Conservation (phyloP, 257 asterid species). For the Forsythia suspensa region DNA sequence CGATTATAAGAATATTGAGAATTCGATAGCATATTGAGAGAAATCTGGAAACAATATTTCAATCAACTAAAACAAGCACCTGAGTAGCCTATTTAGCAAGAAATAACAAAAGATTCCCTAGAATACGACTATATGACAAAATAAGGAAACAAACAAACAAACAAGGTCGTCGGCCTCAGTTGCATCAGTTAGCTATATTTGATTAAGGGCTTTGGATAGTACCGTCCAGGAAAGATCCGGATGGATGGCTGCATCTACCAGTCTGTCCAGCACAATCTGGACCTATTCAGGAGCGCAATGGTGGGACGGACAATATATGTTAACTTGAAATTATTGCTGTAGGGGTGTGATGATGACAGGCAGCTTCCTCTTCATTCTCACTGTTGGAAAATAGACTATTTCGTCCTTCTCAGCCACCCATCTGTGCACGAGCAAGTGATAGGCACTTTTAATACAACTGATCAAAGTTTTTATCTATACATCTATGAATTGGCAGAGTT, state of each 20-base stretch:
- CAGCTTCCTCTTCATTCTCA: conserved; percentile 84
- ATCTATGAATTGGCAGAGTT: background rate
- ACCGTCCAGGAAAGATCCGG: background rate
- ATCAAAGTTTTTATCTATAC: background rate
- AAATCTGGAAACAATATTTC: background rate
- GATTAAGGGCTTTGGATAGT: background rate
- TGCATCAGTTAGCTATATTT: background rate
- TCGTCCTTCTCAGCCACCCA: conserved; percentile 84
- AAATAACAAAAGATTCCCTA: background rate
- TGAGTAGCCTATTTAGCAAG: background rate
- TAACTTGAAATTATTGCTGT: conserved; percentile 33
- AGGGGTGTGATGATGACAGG: conserved; percentile 74
- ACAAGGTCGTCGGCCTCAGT: background rate
- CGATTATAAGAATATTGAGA: no score
- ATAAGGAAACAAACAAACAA: background rate
- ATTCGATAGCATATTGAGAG: background rate
- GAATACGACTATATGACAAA: no score
- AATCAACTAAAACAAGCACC: no score
- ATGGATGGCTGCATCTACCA: background rate
- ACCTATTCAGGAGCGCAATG: background rate
- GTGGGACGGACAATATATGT: conserved; percentile 17
- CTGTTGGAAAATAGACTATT: conserved; percentile 84
- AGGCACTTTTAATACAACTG: background rate
- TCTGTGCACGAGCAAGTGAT: conserved; percentile 40
- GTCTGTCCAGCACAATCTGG: background rate